Evolutionary conservation across 2,329 filamentous ascomycete genomes (phyloP).

Genomic region (Phaeomoniella chlamydospora): DNA sequence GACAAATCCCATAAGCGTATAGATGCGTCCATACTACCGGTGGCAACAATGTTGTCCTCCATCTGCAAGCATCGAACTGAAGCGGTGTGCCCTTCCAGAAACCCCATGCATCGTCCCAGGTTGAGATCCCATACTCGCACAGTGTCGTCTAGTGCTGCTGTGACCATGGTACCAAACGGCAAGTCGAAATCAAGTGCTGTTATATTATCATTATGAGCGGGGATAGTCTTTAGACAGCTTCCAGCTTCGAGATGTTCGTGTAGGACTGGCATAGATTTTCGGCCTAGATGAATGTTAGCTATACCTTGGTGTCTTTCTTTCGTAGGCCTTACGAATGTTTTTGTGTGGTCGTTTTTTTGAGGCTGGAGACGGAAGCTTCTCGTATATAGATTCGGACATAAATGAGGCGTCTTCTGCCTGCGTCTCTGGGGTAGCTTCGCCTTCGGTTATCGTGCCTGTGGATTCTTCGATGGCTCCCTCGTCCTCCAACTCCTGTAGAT

Average conservation of each 20-base stretch:
- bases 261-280: conserved; percentile 82
- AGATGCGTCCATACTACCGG: conserved; percentile 86
- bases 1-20: conserved; percentile 92
- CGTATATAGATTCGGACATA: conserved; percentile 97
- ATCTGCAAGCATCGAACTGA: conserved; percentile 88
- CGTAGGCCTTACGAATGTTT: conserved; percentile 19
- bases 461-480: conserved; percentile 11
- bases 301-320: conserved; percentile 33
- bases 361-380: conserved; percentile 49
- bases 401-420: conserved; percentile 47
- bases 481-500: conserved; percentile 40
- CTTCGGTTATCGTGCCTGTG: conserved; percentile 18
- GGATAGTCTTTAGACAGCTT: conserved; percentile 72
- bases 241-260: conserved; percentile 93
- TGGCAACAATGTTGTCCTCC: conserved; percentile 88
- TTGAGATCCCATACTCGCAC: conserved; percentile 95
- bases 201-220: conserved; percentile 75
- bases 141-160: conserved; percentile 81
- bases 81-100: conserved; percentile 84
- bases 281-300: conserved; percentile 30
- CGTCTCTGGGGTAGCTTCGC: conserved; percentile 32
- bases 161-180: conserved; percentile 93
- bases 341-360: conserved; percentile 36
- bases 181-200: conserved; percentile 91
- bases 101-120: conserved; percentile 77